A percentile compares a stretch with the other conserved stretches of the same genome.
Evolutionary conservation across 352 stramenopile species (phyloP).

Genomic region (Phytophthora multivora): DNA sequence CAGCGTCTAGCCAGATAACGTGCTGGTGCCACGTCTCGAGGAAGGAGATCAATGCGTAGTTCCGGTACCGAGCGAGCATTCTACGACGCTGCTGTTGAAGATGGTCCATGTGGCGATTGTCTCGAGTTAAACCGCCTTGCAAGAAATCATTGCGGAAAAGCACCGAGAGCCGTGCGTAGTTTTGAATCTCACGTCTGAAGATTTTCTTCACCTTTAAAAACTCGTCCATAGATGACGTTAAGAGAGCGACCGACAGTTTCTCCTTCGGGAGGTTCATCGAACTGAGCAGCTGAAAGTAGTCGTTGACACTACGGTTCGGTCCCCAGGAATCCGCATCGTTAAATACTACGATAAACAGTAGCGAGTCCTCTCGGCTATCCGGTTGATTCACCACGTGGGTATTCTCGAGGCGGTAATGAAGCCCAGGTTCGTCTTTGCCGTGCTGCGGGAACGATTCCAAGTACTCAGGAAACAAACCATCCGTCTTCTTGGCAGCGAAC

Average conservation of each 20-base stretch:
- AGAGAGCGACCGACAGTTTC: slow-evolving; percentile 39
- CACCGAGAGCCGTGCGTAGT: slow-evolving; percentile 33
- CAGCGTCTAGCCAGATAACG: slow-evolving; percentile 53
- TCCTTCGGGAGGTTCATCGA: slow-evolving; percentile 31
- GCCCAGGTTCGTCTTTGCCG: slow-evolving; percentile 16
- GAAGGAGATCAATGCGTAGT: slow-evolving; percentile 42
- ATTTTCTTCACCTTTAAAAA: slow-evolving; percentile 22
- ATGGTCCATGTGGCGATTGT: slow-evolving; percentile 31
- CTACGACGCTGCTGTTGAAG: slow-evolving; percentile 36
- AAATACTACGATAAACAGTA: slow-evolving; percentile 33
- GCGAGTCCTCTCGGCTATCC: slow-evolving; percentile 11
- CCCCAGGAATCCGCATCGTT: slow-evolving; percentile 42
- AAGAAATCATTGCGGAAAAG: slow-evolving; percentile 49
- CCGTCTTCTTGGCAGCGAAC: slow-evolving; percentile 4
- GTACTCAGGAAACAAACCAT: slow-evolving; percentile 3
- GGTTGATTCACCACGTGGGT: background rate
- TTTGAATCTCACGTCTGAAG: slow-evolving; percentile 20
- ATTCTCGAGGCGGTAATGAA: slow-evolving; percentile 23
- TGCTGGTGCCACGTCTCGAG: slow-evolving; percentile 46
- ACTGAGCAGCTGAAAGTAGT: slow-evolving; percentile 37
- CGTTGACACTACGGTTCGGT: slow-evolving; percentile 10
- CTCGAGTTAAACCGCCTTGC: slow-evolving; percentile 15
- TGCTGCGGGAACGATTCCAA: slow-evolving; percentile 20
- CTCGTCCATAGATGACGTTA: slow-evolving; percentile 40
- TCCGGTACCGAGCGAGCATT: slow-evolving; percentile 52